These are phyloP conservation scores for Phytopythium oedochilum DNA, from an alignment of 352 stramenopile genomes.

Conservation along the genomic window DNA sequence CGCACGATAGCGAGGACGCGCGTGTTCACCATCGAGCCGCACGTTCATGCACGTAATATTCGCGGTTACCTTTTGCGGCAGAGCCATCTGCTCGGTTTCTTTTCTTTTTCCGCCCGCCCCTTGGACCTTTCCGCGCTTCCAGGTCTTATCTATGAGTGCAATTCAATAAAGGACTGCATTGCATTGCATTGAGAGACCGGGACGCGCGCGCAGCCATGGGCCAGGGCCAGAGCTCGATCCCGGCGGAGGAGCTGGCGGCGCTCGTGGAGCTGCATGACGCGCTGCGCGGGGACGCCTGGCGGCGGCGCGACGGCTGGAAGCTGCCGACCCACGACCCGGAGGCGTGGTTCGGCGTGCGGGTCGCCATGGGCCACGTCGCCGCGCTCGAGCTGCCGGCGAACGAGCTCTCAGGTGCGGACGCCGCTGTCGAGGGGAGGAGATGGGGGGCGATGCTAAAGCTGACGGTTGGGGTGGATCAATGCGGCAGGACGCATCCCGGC, in stretches of 20 bases:
- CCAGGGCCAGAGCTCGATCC: slow-evolving; percentile 78
- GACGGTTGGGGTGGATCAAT: background rate
- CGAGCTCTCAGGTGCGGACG: slow-evolving; percentile 31
- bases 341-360: slow-evolving; percentile 77
- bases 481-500: slow-evolving; percentile 23
- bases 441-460: too few species aligned
- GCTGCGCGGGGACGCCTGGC: slow-evolving; percentile 64
- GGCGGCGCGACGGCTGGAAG: slow-evolving; percentile 72
- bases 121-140: background rate
- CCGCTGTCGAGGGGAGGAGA: background rate
- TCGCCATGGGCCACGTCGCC: slow-evolving; percentile 65
- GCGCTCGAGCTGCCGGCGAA: slow-evolving; percentile 73
- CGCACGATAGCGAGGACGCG: too few species aligned
- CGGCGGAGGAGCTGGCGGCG: slow-evolving; percentile 50
- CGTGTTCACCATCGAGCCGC: too few species aligned
- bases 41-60: too few species aligned
- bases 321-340: slow-evolving; percentile 65
- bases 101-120: background rate
- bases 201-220: slow-evolving; percentile 53
- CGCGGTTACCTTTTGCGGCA: too few species aligned
- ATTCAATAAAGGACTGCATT: too few species aligned
- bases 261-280: slow-evolving; percentile 73
- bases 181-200: too few species aligned
- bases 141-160: too few species aligned
- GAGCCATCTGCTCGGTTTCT: background rate